phyloP scores from a whole-genome alignment of 805 yeast genomes.

The Yarrowia bubula region DNA sequence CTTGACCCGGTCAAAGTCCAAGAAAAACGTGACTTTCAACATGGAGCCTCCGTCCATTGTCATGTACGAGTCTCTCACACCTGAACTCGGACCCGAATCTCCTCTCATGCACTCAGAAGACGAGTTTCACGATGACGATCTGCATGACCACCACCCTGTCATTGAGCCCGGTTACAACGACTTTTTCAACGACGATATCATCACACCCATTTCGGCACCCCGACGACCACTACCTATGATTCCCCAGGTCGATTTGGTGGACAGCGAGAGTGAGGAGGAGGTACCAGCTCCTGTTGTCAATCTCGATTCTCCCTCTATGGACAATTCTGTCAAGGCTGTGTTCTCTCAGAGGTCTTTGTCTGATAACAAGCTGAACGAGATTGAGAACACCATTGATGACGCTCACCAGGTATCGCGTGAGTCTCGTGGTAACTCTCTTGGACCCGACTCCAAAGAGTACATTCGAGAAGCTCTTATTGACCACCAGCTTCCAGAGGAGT shows the following conservation, averaged over 20 bases:
- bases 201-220: slow-evolving; percentile 18
- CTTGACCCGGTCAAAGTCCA: slow-evolving; percentile 21
- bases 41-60: slow-evolving; percentile 24
- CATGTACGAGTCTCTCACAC: slow-evolving; percentile 18
- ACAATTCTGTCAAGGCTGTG: slow-evolving; percentile 16
- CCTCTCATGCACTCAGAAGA: slow-evolving; percentile 11
- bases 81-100: slow-evolving; percentile 15
- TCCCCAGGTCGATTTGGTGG: slow-evolving; percentile 8
- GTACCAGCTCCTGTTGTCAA: background rate
- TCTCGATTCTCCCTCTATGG: slow-evolving; percentile 1
- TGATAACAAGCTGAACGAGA: slow-evolving; percentile 14
- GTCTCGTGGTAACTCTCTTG: background rate
- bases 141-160: slow-evolving; percentile 8
- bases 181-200: slow-evolving; percentile 22
- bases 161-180: slow-evolving; percentile 9
- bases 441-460: slow-evolving; percentile 22
- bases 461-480: slow-evolving; percentile 16
- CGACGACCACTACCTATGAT: slow-evolving; percentile 26
- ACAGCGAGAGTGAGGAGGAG: background rate
- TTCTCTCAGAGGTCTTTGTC: background rate
- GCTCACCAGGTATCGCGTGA: slow-evolving; percentile 16
- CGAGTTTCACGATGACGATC: background rate
- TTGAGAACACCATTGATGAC: slow-evolving; percentile 25
- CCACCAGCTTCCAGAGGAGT: slow-evolving; percentile 10
- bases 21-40: slow-evolving; percentile 23